These are phyloP conservation scores for Paramecium octaurelia DNA, from an alignment of 73 alveolate species.

Conservation along the genomic window DNA sequence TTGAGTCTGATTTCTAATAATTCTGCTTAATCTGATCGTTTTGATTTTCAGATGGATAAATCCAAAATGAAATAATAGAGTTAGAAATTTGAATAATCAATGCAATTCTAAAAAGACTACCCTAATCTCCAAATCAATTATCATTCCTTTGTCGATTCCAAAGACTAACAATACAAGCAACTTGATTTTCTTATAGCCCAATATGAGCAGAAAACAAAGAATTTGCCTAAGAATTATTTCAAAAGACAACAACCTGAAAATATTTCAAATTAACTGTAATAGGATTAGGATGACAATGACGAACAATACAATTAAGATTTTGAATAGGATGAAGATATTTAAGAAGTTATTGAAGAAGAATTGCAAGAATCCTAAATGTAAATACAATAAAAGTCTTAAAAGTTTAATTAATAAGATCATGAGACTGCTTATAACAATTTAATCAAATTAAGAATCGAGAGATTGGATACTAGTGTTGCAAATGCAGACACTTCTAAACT, in stretches of 20 bases:
- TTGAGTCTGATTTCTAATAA: not conserved
- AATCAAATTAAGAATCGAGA: not conserved
- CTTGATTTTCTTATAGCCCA: not conserved
- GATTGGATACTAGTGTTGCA: not conserved
- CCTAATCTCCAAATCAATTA: not conserved
- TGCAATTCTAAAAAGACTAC: not conserved
- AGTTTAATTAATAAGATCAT: not conserved
- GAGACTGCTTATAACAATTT: not conserved
- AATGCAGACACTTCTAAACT: not conserved
- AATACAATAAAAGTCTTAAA: not conserved
- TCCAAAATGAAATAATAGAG: not conserved
- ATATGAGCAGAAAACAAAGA: not conserved
- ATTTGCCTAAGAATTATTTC: not conserved
- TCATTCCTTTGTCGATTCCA: not conserved
- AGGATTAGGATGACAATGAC: not conserved
- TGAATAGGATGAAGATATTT: conserved; percentile 22
- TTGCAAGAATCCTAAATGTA: not conserved
- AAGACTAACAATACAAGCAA: not conserved
- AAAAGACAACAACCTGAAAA: not conserved
- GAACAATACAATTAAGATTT: not conserved
- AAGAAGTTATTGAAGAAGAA: not conserved
- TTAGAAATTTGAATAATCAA: conserved; percentile 14
- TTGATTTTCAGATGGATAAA: not conserved
- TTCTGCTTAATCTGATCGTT: conserved; percentile 12
- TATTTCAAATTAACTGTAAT: not conserved